Evolutionary conservation across 2,329 filamentous ascomycete genomes (phyloP), one percentile per base, ranked within the genome.

Genomic region (Aspergillus japonicus): DNA sequence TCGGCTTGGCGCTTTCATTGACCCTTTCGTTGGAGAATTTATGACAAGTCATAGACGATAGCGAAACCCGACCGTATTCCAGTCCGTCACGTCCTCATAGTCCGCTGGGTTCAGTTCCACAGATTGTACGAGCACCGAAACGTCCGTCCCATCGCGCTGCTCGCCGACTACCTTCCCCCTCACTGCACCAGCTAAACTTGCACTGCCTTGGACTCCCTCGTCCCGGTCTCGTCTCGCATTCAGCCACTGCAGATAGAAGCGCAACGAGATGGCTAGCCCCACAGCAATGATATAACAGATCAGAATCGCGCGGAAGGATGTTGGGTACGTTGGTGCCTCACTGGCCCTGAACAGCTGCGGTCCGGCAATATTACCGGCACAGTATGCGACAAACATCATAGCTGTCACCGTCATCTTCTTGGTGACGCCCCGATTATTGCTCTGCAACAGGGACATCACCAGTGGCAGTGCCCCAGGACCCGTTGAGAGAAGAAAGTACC

Each of bases 361-460:
- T 0, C 84, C 83, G 1, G 77, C 75, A 50, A 86, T 84, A 60
- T 86, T 86, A 1, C 84, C 84, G 1, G 77, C 71, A 56, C 83
- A 86, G 64, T 85, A 86, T 3, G 79, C 80, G 10, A 85, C 67
- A 62, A 86, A 85, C 4, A 86, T 69, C 65, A 86, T 65, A 0
- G 82, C 82, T 1, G 82, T 85, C 57, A 85, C 81, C 6, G 83
- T 85, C 78, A 84, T 83, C 71, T 85, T 86, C 75, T 86, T 86
- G 33, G 83, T 85, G 21, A 84, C 81, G 16, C 84, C 84, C 12
- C 80, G 78, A 64, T 81, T 83, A 67, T 86, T 86, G 16, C 81
- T 77, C 67, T 83, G 81, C 3, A 85, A 80, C 0, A 86, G 78
- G 0, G 83, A 80, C 72, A 86, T 78, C 11, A 79, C 78, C 1